Conservation (phyloP, 495 filamentous ascomycete genomes). For the Annulohypoxylon stygium region DNA sequence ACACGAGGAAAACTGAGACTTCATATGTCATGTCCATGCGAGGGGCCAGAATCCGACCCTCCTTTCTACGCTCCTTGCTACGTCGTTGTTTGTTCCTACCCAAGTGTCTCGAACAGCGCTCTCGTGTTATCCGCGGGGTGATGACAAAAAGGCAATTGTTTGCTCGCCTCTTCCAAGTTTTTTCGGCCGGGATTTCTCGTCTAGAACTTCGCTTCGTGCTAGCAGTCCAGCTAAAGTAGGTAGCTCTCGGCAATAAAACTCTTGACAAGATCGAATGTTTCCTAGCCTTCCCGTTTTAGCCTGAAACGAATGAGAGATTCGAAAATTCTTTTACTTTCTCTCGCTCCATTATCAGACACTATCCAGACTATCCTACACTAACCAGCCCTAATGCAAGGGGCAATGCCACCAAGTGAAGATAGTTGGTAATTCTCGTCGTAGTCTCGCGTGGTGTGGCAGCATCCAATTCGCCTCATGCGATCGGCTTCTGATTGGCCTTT, state of each 20-base stretch:
- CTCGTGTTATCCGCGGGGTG: background rate
- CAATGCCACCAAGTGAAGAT: constrained; percentile 31
- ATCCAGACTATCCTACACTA: constrained; percentile 10
- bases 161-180: background rate
- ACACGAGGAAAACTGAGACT: background rate
- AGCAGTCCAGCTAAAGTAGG: background rate
- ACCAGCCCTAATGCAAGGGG: constrained; percentile 43
- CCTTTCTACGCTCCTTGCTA: background rate
- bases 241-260: constrained; percentile 22
- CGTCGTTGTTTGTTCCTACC: constrained; percentile 4
- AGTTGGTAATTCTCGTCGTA: constrained; percentile 8
- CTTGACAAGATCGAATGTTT: constrained; percentile 4
- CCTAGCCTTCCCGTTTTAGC: constrained; percentile 32
- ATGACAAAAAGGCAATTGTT: constrained; percentile 8
- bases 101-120: background rate
- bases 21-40: constrained; percentile 12
- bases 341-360: constrained; percentile 21
- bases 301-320: constrained; percentile 20
- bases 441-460: constrained; percentile 40
- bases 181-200: constrained; percentile 9
- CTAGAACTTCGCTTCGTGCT: constrained; percentile 9
- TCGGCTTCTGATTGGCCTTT: constrained; percentile 32
- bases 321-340: constrained; percentile 10
- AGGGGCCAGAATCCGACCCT: background rate
- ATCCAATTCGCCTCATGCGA: constrained; percentile 44